These are phyloP conservation scores for Trichophyton schoenleinii DNA, from an alignment of 2,329 filamentous ascomycete species.

Conservation along the genomic window DNA sequence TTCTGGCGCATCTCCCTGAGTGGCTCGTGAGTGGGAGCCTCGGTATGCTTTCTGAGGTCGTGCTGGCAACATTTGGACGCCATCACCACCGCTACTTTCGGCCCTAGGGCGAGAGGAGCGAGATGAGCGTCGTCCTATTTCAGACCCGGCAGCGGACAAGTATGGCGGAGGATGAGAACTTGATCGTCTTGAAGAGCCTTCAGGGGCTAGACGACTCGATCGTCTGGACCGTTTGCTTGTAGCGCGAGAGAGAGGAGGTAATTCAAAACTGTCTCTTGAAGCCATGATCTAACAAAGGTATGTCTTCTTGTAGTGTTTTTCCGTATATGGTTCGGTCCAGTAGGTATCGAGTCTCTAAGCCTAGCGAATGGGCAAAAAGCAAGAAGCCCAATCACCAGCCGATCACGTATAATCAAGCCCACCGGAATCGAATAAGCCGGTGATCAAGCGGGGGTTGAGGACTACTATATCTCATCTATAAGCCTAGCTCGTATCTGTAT, in stretches of 20 bases:
- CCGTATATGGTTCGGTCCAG: not conserved
- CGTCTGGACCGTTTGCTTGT: not conserved
- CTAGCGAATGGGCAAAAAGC: no score
- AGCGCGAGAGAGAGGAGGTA: not conserved
- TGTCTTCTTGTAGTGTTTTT: not conserved
- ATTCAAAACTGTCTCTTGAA: not conserved
- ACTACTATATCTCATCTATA: no score
- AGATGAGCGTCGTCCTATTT: not conserved
- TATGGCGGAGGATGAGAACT: not conserved
- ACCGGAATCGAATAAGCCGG: no score
- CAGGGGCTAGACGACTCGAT: not conserved
- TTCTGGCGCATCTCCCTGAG: not conserved
- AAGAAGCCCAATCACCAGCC: no score
- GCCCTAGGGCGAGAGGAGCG: not conserved
- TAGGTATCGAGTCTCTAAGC: no score
- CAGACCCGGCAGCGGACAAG: not conserved
- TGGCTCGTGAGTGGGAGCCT: not conserved
- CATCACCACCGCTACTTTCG: not conserved
- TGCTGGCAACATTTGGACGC: not conserved
- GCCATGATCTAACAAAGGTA: not conserved
- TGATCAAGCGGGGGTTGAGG: no score
- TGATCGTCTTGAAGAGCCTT: not conserved
- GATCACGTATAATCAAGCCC: no score
- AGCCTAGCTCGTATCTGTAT: no score
- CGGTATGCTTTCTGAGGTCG: not conserved